Conservation (phyloP, 2,329 filamentous ascomycete genomes). For the Talaromyces albobiverticillius region DNA sequence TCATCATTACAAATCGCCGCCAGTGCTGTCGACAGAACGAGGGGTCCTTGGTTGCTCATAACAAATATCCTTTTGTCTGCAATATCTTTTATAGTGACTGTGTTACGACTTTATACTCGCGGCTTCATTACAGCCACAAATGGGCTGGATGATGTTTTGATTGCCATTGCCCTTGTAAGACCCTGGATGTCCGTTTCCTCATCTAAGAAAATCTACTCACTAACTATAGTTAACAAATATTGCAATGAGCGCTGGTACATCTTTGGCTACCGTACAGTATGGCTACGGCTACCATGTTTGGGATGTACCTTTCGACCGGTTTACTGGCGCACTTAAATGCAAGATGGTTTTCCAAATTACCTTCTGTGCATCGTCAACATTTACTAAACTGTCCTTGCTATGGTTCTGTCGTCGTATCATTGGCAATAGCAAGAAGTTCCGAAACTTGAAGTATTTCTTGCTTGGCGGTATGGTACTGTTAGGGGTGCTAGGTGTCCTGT, state of each 20-base stretch:
- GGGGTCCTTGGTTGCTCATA: constrained; percentile 43
- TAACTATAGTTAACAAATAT: constrained; percentile 26
- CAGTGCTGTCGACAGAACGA: constrained; percentile 42
- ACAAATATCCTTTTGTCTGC: constrained; percentile 40
- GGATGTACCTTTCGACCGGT: constrained; percentile 33
- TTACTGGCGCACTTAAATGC: constrained; percentile 32
- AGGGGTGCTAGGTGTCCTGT: constrained; percentile 2
- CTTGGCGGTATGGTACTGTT: constrained; percentile 5
- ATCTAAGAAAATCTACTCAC: constrained; percentile 20
- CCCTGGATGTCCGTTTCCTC: constrained; percentile 27
- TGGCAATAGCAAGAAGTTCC: constrained; percentile 7
- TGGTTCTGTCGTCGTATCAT: constrained; percentile 13
- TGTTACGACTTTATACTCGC: constrained; percentile 48
- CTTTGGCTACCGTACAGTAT: constrained; percentile 31
- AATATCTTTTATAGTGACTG: constrained; percentile 40
- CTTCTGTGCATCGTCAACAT: constrained; percentile 26
- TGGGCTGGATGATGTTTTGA: constrained; percentile 48
- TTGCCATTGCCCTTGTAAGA: constrained; percentile 42
- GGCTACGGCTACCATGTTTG: constrained; percentile 42
- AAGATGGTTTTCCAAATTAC: constrained; percentile 36
- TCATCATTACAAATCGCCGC: constrained; percentile 30
- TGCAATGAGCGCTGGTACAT: constrained; percentile 32
- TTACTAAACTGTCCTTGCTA: constrained; percentile 18
- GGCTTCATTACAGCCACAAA: constrained; percentile 43
- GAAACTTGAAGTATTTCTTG: constrained; percentile 3